These are phyloP conservation scores for Corrigiola litoralis DNA, from an alignment of 179 eudicot genomes.

Conservation along the genomic window DNA sequence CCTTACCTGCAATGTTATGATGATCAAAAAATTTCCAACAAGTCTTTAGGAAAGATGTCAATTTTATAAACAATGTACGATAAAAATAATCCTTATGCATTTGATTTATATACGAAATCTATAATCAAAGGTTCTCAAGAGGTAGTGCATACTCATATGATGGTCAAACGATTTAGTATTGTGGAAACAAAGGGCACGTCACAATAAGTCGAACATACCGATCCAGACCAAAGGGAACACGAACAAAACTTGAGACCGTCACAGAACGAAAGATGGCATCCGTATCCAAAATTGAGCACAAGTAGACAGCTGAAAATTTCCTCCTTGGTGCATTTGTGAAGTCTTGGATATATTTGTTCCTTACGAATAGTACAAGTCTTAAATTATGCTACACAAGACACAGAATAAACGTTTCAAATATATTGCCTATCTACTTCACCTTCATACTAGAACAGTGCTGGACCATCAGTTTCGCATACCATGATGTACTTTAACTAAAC, in stretches of 20 bases:
- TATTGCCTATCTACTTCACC: no score
- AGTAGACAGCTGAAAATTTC: slow-evolving; percentile 72
- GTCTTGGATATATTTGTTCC: slow-evolving; percentile 90
- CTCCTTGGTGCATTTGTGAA: slow-evolving; percentile 64
- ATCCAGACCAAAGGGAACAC: slow-evolving; percentile 91
- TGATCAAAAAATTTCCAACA: background rate
- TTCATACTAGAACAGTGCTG: no score
- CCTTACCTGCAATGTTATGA: slow-evolving; percentile 53
- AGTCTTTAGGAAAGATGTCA: background rate
- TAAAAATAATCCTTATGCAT: no score
- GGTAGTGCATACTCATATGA: no score
- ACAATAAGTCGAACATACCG: slow-evolving; percentile 43
- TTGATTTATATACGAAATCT: no score
- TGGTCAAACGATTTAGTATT: no score
- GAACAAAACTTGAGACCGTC: slow-evolving; percentile 82
- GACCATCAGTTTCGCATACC: no score
- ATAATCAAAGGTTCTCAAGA: no score
- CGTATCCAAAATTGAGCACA: slow-evolving; percentile 91
- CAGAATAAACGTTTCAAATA: no score
- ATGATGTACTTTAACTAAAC: background rate
- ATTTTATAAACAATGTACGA: background rate
- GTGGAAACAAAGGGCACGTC: background rate
- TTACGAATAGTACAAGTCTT: slow-evolving; percentile 76
- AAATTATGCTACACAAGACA: slow-evolving; percentile 80
- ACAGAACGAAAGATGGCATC: slow-evolving; percentile 80